These are phyloP conservation scores for Fusarium graminum DNA, from an alignment of 2,329 filamentous ascomycete genomes.

Conservation along the genomic window DNA sequence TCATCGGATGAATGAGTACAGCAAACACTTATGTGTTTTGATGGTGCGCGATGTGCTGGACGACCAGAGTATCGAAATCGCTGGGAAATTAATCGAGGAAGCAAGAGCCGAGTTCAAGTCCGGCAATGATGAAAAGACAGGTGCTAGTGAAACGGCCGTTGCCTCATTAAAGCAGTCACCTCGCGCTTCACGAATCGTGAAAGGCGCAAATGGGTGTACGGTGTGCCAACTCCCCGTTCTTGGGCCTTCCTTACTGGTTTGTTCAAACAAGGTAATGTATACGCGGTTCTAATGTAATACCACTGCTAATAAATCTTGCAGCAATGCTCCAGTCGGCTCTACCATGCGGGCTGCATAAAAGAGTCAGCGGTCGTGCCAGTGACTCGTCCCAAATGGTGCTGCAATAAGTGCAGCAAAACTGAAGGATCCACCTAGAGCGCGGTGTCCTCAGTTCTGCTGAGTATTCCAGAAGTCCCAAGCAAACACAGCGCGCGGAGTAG, in stretches of 20 bases:
- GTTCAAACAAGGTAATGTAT: constrained; percentile 62
- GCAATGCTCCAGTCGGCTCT: constrained; percentile 60
- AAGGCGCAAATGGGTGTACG: constrained; percentile 60
- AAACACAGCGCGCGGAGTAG: constrained; percentile 4
- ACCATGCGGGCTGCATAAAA: constrained; percentile 63
- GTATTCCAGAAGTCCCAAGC: constrained; percentile 4
- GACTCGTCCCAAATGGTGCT: constrained; percentile 57
- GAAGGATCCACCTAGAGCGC: constrained; percentile 48
- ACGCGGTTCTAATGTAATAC: constrained; percentile 1
- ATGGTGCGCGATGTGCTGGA: constrained; percentile 63
- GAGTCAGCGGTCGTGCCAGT: constrained; percentile 54
- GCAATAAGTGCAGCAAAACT: constrained; percentile 57
- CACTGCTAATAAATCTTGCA: constrained; percentile 48
- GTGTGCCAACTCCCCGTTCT: constrained; percentile 63
- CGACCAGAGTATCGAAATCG: constrained; percentile 59
- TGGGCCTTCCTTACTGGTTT: constrained; percentile 63
- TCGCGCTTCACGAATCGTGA: constrained; percentile 55
- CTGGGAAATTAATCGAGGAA: constrained; percentile 59
- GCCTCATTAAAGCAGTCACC: constrained; percentile 48
- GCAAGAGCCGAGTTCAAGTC: constrained; percentile 52
- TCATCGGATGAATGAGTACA: constrained; percentile 66
- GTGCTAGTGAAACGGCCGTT: constrained; percentile 31
- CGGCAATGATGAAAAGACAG: constrained; percentile 19
- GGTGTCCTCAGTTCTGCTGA: constrained; percentile 34
- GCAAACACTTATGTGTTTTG: constrained; percentile 66